Evolutionary conservation across 2,329 filamentous ascomycete genomes (phyloP).

Genomic region (Chaetomiaceae sp.): DNA sequence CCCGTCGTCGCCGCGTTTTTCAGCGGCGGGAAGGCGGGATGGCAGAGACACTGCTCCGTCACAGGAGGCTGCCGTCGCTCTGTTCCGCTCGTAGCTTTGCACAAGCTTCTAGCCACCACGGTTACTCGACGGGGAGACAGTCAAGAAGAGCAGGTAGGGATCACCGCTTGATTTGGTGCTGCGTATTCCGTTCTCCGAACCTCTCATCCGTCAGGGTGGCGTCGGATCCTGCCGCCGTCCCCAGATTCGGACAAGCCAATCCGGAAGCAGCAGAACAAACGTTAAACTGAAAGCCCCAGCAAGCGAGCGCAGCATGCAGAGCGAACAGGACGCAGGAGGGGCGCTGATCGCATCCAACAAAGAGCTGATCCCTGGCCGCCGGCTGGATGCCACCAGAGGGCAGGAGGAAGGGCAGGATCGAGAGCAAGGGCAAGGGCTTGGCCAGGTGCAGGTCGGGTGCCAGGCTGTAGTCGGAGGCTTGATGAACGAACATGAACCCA

Average conservation of each 20-base stretch:
- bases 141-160: neutral
- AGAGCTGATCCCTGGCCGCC: conserved; percentile 15
- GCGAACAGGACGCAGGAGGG: conserved; percentile 11
- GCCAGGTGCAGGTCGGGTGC: neutral
- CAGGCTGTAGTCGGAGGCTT: neutral
- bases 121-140: neutral
- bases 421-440: neutral
- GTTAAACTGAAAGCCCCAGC: neutral
- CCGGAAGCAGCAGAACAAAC: conserved; percentile 4
- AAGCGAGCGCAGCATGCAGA: neutral
- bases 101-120: neutral
- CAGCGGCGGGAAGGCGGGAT: too few relatives aligned
- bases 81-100: too few relatives aligned
- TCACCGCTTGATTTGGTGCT: too few relatives aligned
- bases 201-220: conserved; percentile 9
- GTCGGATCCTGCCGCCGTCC: conserved; percentile 15
- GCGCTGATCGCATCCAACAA: conserved; percentile 15
- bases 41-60: too few relatives aligned
- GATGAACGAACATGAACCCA: neutral
- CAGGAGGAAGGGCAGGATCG: neutral
- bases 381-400: too few relatives aligned
- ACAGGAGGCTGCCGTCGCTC: too few relatives aligned
- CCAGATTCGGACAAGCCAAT: conserved; percentile 13
- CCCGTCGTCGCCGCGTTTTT: conserved; percentile 3
- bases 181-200: too few relatives aligned